Percentiles rank a stretch among this genome's conserved stretches.
phyloP scores from a whole-genome alignment of 257 asterid species.

The Solanum sejunctum region DNA sequence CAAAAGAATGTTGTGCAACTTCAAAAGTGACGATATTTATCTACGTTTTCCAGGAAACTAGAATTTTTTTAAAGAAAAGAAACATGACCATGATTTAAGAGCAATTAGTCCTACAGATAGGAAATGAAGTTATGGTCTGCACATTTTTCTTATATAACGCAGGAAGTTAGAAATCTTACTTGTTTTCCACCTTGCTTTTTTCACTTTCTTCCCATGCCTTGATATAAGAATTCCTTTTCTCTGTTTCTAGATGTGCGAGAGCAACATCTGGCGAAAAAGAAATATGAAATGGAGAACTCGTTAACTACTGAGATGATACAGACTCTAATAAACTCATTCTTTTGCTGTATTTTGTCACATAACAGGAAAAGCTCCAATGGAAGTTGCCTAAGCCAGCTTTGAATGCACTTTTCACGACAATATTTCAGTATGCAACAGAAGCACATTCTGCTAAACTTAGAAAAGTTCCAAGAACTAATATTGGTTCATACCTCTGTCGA shows the following conservation, averaged over 20 bases:
- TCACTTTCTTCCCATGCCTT: constrained; percentile 89
- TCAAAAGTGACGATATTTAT: neutral
- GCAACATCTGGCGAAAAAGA: constrained; percentile 41
- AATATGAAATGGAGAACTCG: neutral
- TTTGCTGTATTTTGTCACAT: neutral
- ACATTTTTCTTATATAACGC: neutral
- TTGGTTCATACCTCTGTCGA: constrained; percentile 54
- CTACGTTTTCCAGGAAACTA: neutral
- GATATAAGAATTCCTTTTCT: constrained; percentile 48
- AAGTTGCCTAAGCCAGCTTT: neutral
- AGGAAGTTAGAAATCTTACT: constrained; percentile 27
- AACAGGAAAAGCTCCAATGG: neutral
- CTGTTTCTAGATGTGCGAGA: constrained; percentile 55
- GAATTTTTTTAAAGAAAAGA: neutral
- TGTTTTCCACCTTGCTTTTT: constrained; percentile 64
- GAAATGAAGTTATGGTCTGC: neutral
- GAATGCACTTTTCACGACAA: neutral
- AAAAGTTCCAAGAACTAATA: neutral
- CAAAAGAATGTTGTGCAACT: neutral
- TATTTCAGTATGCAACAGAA: neutral
- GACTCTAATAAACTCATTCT: neutral
- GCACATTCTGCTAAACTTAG: neutral
- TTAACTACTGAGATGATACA: neutral
- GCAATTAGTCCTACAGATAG: neutral
- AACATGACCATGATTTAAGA: neutral